A percentile compares a stretch with the other conserved stretches of the same genome.
Conservation (phyloP, 768 basidiomycete species). For the Trametes cubensis region DNA sequence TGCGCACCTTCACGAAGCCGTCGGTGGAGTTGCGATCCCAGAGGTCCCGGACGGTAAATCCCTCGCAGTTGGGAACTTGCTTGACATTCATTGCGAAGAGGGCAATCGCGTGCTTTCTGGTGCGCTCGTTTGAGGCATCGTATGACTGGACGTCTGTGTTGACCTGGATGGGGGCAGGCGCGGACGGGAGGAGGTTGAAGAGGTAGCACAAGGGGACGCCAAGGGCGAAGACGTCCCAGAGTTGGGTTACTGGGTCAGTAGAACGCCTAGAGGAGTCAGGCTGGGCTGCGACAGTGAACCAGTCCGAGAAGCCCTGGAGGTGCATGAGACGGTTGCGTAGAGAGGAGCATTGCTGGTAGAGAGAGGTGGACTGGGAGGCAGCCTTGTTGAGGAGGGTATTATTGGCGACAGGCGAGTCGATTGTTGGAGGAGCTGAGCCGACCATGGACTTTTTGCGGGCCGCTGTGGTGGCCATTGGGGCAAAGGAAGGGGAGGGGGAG, state of each 20-base stretch:
- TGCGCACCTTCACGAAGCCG: conserved; percentile 87
- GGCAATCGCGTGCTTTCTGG: conserved; percentile 88
- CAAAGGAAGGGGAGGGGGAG: conserved; percentile 13
- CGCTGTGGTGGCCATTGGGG: conserved; percentile 52
- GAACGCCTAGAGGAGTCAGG: conserved; percentile 61
- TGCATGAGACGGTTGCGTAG: conserved; percentile 77
- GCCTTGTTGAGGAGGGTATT: conserved; percentile 91
- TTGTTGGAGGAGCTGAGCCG: conserved; percentile 55
- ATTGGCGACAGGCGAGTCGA: conserved; percentile 74
- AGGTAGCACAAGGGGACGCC: conserved; percentile 95
- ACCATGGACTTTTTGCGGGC: conserved; percentile 51
- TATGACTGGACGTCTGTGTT: conserved; percentile 67
- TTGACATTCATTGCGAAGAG: conserved; percentile 90
- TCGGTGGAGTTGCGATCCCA: conserved; percentile 91
- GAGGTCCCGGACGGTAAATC: conserved; percentile 90
- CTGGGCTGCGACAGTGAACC: conserved; percentile 63
- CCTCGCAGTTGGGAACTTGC: conserved; percentile 69
- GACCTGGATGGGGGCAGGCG: conserved; percentile 48
- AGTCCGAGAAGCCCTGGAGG: conserved; percentile 71
- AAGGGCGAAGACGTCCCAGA: conserved; percentile 92
- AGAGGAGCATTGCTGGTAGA: conserved; percentile 89
- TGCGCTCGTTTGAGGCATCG: conserved; percentile 74
- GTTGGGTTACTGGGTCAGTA: conserved; percentile 90
- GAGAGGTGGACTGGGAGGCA: conserved; percentile 83
- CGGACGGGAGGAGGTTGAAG: conserved; percentile 82